Base-by-base conservation (phyloP, 768 basidiomycete species). In the Sarcodon aspratus region DNA sequence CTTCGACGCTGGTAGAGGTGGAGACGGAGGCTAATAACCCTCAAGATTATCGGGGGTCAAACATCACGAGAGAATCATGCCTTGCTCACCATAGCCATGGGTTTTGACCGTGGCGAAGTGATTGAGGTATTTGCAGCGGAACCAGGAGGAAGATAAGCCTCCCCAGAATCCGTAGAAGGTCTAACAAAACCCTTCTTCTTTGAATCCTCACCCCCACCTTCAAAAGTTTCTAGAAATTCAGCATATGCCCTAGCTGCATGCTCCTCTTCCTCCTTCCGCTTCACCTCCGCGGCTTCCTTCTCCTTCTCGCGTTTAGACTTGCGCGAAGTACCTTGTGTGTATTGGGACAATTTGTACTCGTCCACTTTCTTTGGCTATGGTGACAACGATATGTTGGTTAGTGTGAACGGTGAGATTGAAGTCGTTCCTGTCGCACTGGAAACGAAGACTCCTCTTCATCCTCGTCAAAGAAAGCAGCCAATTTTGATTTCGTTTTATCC, bases 261-360 rank as follows among this genome's bases (percentile, higher is more conserved):
- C 46, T 80, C 81, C 59, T 90, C 88, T 59, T 91, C 89, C 60
- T 89, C 86, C 53, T 73, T 77, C 57, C 82, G 82, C 67, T 92
- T 96, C 36, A 82, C 84, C 59, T 94, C 92, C 34, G 89, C 94
- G 45, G 84, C 85, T 58, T 97, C 94, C 59, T 82, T 82, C 61
- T 98, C 96, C 58, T 86, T 85, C 66, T 98, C 94, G 54, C 87
- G 74, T 50, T 85, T 82, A 12, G 92, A 92, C 69, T 98, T 97
- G 51, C 82, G 80, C 47, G 83, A 78, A 35, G 78, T 86, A n/a
- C 86, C 92, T 60, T 89, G 80, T 33, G 87, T 66, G 66, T 88
- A 96, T 44, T 88, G 85, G 34, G 86, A 84, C 50, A 86, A 67
- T 66, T 95, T 95, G 57, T 83, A 78, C 59, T 85, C 82, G 58